Evolutionary conservation across 306 rosid genomes (phyloP).

Genomic region (Begonia fuchsioides): DNA sequence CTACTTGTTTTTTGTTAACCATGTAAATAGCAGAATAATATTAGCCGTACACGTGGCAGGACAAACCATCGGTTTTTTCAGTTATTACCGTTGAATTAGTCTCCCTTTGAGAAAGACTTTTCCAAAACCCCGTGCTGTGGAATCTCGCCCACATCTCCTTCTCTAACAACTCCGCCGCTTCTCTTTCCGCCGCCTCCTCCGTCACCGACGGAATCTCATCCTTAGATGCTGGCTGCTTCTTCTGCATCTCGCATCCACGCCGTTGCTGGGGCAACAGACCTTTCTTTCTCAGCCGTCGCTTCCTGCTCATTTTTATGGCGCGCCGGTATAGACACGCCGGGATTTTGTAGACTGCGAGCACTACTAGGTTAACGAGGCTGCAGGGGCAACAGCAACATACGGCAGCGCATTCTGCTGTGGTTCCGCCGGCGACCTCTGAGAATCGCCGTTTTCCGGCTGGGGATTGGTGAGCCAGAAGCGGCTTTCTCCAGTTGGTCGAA

Average conservation of each 20-base stretch:
- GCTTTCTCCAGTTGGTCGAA: conserved; percentile 13
- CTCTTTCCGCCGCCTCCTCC: conserved; percentile 13
- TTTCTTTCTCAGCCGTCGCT: conserved; percentile 14
- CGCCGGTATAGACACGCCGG: conserved; percentile 48
- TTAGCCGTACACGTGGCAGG: no score
- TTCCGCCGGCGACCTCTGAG: conserved; percentile 64
- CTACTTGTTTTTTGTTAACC: not conserved
- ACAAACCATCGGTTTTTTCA: not conserved
- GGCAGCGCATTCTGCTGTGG: conserved; percentile 81
- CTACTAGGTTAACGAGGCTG: conserved; percentile 26
- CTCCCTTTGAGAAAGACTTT: conserved; percentile 67
- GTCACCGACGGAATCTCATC: not conserved
- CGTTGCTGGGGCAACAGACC: conserved; percentile 10
- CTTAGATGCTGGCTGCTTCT: not conserved
- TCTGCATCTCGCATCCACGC: not conserved
- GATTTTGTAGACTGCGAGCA: conserved; percentile 49
- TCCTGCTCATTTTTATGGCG: conserved; percentile 19
- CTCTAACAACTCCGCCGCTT: conserved; percentile 32
- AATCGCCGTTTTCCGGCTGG: conserved; percentile 10
- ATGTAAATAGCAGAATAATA: no score
- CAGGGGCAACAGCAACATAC: conserved; percentile 73
- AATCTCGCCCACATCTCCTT: conserved; percentile 88
- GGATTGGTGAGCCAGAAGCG: not conserved
- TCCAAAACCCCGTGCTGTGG: conserved; percentile 63
- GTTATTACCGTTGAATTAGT: not conserved